Conservation (phyloP, 2,329 filamentous ascomycete species). For the Blumeriella jaapii region DNA sequence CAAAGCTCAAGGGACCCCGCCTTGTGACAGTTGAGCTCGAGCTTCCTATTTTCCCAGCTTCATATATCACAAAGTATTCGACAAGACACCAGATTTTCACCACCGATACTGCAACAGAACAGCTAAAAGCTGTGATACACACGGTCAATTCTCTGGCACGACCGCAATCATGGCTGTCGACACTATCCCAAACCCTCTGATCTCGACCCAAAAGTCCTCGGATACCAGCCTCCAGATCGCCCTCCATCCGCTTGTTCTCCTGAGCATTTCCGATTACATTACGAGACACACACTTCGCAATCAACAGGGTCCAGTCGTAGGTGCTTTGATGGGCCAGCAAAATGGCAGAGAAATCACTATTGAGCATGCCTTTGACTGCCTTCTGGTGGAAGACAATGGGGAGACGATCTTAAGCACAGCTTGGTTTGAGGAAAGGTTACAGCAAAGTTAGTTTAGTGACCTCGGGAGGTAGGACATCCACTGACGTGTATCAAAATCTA, state of each 20-base stretch:
- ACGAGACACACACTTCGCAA: conserved; percentile 76
- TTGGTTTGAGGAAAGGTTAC: conserved; percentile 69
- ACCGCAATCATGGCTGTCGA: conserved; percentile 36
- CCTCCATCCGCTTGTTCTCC: conserved; percentile 86
- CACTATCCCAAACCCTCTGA: conserved; percentile 38
- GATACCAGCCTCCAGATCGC: conserved; percentile 62
- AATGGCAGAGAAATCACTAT: conserved; percentile 83
- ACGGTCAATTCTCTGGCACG: not conserved
- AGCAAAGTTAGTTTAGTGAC: conserved; percentile 57
- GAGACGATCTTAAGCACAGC: conserved; percentile 50
- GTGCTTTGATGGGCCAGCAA: conserved; percentile 83
- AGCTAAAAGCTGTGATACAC: no score
- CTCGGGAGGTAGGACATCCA: conserved; percentile 1
- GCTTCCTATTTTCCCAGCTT: no score
- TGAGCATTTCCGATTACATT: conserved; percentile 95
- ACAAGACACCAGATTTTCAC: no score
- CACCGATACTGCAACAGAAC: no score
- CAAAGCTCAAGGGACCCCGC: no score
- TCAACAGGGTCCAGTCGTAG: conserved; percentile 66
- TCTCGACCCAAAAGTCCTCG: conserved; percentile 54
- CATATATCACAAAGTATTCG: no score
- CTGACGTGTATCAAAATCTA: conserved; percentile 28
- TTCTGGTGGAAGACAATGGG: conserved; percentile 38
- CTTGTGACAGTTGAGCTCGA: no score
- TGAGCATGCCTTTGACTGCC: conserved; percentile 85